phyloP scores from a whole-genome alignment of 2,329 filamentous ascomycete genomes.

The Phaeophleospora eucalypticola region DNA sequence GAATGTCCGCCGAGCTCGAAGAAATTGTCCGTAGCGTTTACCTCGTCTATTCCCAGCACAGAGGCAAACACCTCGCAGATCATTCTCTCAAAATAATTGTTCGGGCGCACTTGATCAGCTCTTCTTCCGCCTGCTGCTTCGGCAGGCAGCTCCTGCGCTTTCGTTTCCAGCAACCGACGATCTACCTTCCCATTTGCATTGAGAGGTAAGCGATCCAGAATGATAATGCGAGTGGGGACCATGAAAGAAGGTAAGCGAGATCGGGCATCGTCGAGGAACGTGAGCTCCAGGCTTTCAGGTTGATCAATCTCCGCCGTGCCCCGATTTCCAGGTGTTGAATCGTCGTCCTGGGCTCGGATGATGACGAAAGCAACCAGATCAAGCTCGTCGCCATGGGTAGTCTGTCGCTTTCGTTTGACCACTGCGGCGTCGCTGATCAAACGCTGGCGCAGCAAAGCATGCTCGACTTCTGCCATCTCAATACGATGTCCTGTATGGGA shows the following conservation, averaged over 20 bases:
- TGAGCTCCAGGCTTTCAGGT: too few relatives aligned
- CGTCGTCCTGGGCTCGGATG: too few relatives aligned
- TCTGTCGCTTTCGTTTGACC: too few relatives aligned
- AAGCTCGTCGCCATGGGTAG: too few relatives aligned
- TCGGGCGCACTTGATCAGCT: neutral
- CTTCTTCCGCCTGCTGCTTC: neutral
- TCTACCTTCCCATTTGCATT: constrained; percentile 8
- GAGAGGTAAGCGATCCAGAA: constrained; percentile 1
- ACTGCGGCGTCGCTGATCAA: too few relatives aligned
- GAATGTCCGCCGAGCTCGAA: constrained; percentile 8
- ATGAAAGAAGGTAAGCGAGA: constrained; percentile 6
- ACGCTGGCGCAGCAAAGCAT: too few relatives aligned
- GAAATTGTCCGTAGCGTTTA: constrained; percentile 4
- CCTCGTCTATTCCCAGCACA: constrained; percentile 4
- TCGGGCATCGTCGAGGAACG: too few relatives aligned
- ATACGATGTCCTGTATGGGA: too few relatives aligned
- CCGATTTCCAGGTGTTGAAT: too few relatives aligned
- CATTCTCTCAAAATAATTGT: neutral
- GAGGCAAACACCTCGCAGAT: constrained; percentile 6
- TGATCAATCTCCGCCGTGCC: too few relatives aligned
- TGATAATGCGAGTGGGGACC: neutral
- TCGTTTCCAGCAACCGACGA: constrained; percentile 1
- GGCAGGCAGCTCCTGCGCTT: neutral
- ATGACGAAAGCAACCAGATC: too few relatives aligned
- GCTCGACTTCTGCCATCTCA: too few relatives aligned